Evolutionary conservation across 2,329 filamentous ascomycete genomes (phyloP).

Genomic region (Penicillium sp.): DNA sequence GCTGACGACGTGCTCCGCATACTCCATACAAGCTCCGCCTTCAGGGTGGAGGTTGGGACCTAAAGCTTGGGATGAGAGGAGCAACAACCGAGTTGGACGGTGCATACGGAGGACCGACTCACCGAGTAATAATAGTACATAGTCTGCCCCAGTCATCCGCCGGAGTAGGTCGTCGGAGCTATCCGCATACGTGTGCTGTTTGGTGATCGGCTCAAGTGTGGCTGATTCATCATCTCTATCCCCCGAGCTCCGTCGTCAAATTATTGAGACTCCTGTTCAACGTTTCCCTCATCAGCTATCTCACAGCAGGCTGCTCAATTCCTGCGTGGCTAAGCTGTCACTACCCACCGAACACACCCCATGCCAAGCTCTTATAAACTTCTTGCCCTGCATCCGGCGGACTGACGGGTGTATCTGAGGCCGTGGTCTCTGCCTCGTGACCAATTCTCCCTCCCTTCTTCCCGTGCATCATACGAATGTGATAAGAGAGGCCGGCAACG

Average conservation of each 20-base stretch:
- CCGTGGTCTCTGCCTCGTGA: background rate
- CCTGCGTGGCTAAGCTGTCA: conserved; percentile 10
- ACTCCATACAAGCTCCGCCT: conserved; percentile 19
- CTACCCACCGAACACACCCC: background rate
- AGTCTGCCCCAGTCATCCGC: background rate
- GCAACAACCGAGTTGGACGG: background rate
- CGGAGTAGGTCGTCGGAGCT: background rate
- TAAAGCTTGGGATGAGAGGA: background rate
- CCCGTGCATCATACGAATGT: background rate
- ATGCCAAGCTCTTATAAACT: conserved; percentile 8
- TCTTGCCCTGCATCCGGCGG: background rate
- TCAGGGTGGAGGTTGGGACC: conserved; percentile 15
- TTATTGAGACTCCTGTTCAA: conserved; percentile 1
- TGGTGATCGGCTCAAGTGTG: conserved; percentile 9
- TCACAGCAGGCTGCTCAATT: conserved; percentile 12
- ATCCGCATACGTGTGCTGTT: conserved; percentile 1
- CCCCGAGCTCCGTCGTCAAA: background rate
- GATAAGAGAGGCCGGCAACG: background rate
- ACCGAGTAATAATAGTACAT: background rate
- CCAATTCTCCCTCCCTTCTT: background rate
- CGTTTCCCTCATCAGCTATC: background rate
- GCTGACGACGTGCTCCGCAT: conserved; percentile 10
- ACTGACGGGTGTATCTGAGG: background rate
- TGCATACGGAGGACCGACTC: background rate
- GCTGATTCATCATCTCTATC: background rate